Base-by-base conservation (phyloP, 1,284 basidiomycete genomes). In the Tremellales sp. region DNA sequence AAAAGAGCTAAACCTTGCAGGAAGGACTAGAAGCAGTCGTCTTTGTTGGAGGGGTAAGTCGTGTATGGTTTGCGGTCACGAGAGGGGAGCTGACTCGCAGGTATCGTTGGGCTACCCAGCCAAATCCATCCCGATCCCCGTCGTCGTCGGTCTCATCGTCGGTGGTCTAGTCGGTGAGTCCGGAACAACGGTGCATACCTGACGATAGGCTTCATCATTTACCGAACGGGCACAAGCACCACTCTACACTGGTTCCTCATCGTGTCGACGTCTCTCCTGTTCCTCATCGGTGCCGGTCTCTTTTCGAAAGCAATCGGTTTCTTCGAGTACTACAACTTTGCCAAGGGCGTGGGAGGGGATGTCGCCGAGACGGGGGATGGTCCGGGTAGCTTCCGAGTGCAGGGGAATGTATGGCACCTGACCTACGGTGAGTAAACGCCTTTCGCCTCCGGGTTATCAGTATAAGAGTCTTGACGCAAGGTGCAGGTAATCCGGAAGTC, bases 11-110 rank as follows among this genome's bases (percentile, higher is more conserved):
- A n/a, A 36, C 13, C 5, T 6, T 93, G 35, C 84, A 92, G 59
- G 92, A 97, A 77, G 92, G 91, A 65, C 79, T 96, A 58, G 92
- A 97, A 73, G 90, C 88, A 1, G 85, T 96, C 51, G 79, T 97
- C 55, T 96, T 96, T 67, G 89, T 96, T 45, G 88, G 91, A 17
- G 91, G 92, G 51, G 91, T 78, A 48, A 63, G 75, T 74, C 2
- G 7, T n/a, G n/a, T n/a, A n/a, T n/a, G n/a, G n/a, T n/a, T n/a
- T 5, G 33, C 5, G 10, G 29, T 36, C 6, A 36, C 19, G 33
- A n/a, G n/a, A n/a, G n/a, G 29, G 49, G 11, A 24, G 15, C 21
- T 39, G 45, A 23, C 26, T 2, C 22, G n/a, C 51, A 77, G 75
- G 76, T 94, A 37, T 84, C 90, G 2, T 83, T 96, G 40, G 84